Evolutionary conservation across 768 basidiomycete species (phyloP).

Genomic region (Tubosaeta sp.): DNA sequence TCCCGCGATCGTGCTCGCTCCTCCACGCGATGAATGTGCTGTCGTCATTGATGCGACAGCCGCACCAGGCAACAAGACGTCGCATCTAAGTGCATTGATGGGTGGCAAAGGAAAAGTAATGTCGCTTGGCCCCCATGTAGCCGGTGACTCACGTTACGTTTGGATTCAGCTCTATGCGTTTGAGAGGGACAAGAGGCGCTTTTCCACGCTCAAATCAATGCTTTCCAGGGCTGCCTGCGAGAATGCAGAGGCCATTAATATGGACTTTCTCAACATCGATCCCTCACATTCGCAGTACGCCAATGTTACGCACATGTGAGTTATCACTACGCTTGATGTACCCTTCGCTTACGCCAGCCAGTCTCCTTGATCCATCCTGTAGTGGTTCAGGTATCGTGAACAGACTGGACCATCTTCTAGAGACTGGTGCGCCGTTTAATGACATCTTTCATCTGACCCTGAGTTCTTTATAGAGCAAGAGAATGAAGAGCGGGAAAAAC

Average conservation of each 20-base stretch:
- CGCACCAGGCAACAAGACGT: constrained; percentile 98
- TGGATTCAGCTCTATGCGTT: constrained; percentile 73
- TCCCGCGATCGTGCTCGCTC: constrained; percentile 82
- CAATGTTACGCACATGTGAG: constrained; percentile 84
- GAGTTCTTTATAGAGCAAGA: constrained; percentile 43
- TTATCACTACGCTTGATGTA: constrained; percentile 1
- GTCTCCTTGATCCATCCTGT: constrained; percentile 93
- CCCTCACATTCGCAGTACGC: constrained; percentile 60
- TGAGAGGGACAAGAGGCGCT: constrained; percentile 81
- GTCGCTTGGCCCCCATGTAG: background rate
- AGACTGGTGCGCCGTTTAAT: constrained; percentile 48
- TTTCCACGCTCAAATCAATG: constrained; percentile 82
- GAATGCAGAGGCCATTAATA: constrained; percentile 72
- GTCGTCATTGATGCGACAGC: constrained; percentile 91
- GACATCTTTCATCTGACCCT: constrained; percentile 2
- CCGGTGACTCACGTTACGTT: background rate
- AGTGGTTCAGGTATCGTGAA: constrained; percentile 93
- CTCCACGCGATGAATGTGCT: constrained; percentile 46
- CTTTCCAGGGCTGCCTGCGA: constrained; percentile 74
- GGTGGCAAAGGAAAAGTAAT: constrained; percentile 70
- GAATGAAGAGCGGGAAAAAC: constrained; percentile 54
- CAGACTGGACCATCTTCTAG: constrained; percentile 79
- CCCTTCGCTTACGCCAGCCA: constrained; percentile 25
- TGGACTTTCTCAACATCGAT: constrained; percentile 81
- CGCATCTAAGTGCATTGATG: constrained; percentile 89